phyloP scores from a whole-genome alignment of 495 filamentous ascomycete species.

The Talaromyces liani region DNA sequence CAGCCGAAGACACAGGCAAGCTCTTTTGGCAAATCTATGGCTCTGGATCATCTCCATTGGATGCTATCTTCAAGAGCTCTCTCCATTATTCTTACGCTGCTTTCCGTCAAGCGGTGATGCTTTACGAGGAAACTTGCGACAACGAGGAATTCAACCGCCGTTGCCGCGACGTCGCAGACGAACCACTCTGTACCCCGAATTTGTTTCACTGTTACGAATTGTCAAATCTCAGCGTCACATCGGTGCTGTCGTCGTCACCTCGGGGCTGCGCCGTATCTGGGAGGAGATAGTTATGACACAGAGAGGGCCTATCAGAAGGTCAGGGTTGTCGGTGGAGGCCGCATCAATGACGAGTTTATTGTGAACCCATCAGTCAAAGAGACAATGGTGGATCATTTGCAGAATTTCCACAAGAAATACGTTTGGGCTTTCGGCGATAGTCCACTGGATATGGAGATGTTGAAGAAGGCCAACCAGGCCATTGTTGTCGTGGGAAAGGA shows the following conservation, averaged over 20 bases:
- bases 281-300: conserved; percentile 45
- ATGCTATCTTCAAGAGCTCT: conserved; percentile 37
- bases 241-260: conserved; percentile 48
- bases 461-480: conserved; percentile 45
- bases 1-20: conserved; percentile 44
- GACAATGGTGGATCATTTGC: conserved; percentile 35
- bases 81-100: conserved; percentile 48
- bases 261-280: conserved; percentile 51
- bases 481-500: conserved; percentile 51
- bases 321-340: conserved; percentile 49
- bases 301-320: conserved; percentile 37
- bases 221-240: conserved; percentile 30
- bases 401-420: conserved; percentile 21
- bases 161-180: conserved; percentile 39
- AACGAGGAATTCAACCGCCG: conserved; percentile 38
- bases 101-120: conserved; percentile 48
- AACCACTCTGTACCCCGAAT: conserved; percentile 43
- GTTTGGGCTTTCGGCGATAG: conserved; percentile 61
- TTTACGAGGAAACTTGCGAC: conserved; percentile 40
- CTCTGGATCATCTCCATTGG: conserved; percentile 9
- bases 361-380: conserved; percentile 48
- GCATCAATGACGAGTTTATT: conserved; percentile 41
- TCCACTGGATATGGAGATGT: conserved; percentile 52
- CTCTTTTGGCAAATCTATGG: conserved; percentile 41
- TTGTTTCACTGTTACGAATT: conserved; percentile 35